Conservation (phyloP, 2,329 filamentous ascomycete species). For the Aspergillus aculeatus region DNA sequence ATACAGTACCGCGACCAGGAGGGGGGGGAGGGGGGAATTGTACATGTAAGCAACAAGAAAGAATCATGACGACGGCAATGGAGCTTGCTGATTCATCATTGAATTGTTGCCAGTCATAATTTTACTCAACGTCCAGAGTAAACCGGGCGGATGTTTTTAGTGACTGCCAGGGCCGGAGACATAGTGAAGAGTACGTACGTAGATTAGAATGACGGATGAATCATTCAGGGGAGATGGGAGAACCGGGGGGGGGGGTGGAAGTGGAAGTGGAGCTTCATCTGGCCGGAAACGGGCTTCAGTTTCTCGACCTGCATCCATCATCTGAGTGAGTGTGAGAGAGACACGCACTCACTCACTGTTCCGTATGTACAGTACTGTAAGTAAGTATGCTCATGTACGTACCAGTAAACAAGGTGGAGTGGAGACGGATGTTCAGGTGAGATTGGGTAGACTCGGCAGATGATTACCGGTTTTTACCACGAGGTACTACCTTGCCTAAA, state of each 20-base stretch:
- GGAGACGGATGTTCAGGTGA: background rate
- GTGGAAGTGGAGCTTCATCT: slow-evolving; percentile 12
- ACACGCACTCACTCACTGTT: background rate
- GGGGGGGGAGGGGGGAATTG: background rate
- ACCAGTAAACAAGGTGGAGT: slow-evolving; percentile 3
- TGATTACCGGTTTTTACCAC: background rate
- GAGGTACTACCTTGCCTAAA: background rate
- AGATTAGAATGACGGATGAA: slow-evolving; percentile 4
- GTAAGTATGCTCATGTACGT: background rate
- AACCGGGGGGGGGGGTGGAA: background rate
- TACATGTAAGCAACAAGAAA: background rate
- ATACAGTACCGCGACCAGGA: no score
- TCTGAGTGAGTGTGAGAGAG: no score
- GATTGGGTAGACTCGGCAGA: background rate
- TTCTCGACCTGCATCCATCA: slow-evolving; percentile 16
- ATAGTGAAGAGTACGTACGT: background rate
- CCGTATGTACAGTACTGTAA: background rate
- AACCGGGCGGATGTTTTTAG: slow-evolving; percentile 7
- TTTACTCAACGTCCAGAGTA: no score
- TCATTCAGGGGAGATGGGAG: slow-evolving; percentile 19
- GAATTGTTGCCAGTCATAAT: no score
- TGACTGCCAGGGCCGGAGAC: slow-evolving; percentile 1
- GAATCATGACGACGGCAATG: background rate
- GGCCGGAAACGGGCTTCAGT: slow-evolving; percentile 17
- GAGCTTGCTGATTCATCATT: slow-evolving; percentile 2